phyloP scores from a whole-genome alignment of 2,329 filamentous ascomycete genomes.

The Hysterium pulicare region DNA sequence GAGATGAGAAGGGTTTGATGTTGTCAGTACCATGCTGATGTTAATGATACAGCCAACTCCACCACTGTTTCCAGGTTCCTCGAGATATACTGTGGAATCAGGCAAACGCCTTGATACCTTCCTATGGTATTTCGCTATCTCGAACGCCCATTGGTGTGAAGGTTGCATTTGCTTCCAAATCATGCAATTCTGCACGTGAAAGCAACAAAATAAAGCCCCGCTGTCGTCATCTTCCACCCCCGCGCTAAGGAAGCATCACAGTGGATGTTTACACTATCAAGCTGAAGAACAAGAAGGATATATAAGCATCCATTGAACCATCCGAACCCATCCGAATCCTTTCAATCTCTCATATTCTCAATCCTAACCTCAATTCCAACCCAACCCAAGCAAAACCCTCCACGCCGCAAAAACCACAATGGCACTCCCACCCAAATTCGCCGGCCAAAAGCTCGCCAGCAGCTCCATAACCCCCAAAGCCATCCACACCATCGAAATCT shows the following conservation, averaged over 20 bases:
- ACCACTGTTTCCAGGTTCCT: too few relatives aligned
- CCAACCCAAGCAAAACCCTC: background rate
- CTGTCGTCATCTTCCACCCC: constrained; percentile 25
- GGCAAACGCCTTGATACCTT: too few relatives aligned
- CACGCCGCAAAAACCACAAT: constrained; percentile 42
- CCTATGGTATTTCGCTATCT: too few relatives aligned
- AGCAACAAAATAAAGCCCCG: too few relatives aligned
- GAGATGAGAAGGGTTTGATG: too few relatives aligned
- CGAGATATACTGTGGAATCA: too few relatives aligned
- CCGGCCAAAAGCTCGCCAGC: constrained; percentile 65
- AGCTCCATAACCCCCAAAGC: constrained; percentile 39
- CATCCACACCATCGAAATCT: constrained; percentile 54
- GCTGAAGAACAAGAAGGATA: too few relatives aligned
- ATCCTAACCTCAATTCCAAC: background rate
- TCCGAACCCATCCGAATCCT: background rate
- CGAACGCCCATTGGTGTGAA: too few relatives aligned
- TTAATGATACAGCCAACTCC: too few relatives aligned
- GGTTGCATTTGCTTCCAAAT: too few relatives aligned
- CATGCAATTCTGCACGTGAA: too few relatives aligned
- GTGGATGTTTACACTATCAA: constrained; percentile 16
- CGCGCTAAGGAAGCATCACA: constrained; percentile 13
- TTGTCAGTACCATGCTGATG: too few relatives aligned
- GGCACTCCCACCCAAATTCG: constrained; percentile 75
- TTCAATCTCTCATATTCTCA: background rate
- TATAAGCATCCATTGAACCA: background rate